Evolutionary conservation across 2,329 filamentous ascomycete genomes (phyloP).

Genomic region (Sporothrix inflata): DNA sequence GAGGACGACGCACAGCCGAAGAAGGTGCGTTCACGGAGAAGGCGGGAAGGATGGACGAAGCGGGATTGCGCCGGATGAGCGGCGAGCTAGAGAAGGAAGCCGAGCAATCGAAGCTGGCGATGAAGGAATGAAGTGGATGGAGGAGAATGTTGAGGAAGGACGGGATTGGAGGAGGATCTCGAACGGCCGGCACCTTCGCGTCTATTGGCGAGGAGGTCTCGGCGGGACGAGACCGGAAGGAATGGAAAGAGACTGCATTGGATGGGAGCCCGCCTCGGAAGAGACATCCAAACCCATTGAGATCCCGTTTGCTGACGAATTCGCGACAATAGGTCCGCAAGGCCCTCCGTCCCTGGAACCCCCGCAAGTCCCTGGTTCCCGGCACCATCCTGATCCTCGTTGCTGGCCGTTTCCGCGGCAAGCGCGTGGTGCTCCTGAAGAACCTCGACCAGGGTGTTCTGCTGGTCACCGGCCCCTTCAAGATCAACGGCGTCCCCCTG

Average conservation of each 20-base stretch:
- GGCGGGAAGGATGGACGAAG: background rate
- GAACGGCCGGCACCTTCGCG: background rate
- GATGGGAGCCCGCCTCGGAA: background rate
- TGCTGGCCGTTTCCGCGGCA: conserved; percentile 98
- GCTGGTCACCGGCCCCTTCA: conserved; percentile 99
- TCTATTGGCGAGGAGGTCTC: background rate
- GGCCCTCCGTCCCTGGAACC: conserved; percentile 82
- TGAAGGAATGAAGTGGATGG: background rate
- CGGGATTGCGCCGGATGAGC: background rate
- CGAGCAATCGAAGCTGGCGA: background rate
- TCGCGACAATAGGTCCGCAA: conserved; percentile 81
- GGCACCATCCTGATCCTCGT: conserved; percentile 98
- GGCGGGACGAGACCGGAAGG: background rate
- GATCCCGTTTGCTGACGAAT: background rate
- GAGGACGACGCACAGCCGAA: conserved; percentile 86
- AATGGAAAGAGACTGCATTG: background rate
- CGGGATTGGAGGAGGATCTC: background rate
- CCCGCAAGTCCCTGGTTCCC: conserved; percentile 86
- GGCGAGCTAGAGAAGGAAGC: background rate
- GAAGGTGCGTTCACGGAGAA: conserved; percentile 75
- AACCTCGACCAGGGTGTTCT: conserved; percentile 95
- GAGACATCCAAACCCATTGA: conserved; percentile 2
- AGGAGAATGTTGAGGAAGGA: background rate
- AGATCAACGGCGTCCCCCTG: conserved; percentile 99
- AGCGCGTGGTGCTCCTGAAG: conserved; percentile 99